Base-by-base conservation (phyloP, 345 rosid genomes). In the Brassica incana region DNA sequence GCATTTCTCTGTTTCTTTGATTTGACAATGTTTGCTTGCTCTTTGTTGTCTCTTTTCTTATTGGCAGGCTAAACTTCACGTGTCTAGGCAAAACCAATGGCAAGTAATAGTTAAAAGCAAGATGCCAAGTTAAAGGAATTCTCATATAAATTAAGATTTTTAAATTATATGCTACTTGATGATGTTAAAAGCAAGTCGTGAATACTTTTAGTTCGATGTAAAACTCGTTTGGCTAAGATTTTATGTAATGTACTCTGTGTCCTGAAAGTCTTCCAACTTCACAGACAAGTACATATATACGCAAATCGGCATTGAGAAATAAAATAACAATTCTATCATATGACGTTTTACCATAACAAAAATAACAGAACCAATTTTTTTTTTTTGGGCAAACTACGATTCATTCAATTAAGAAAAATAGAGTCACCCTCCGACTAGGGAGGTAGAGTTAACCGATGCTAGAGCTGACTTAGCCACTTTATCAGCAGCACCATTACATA, bases 101-200 rank as follows among this genome's bases (percentile, higher is more conserved):
- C 3, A 10, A 40, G 48, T 40, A 40, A 40, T 40, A 40, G 10
- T 10, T 14, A 69, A 14, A 71, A 64, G 27, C 27, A 25, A 25
- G 8, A 35, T 35, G 8, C 1, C 48, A 40, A 9, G 48, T 40
- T 40, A 3, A 40, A 40, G 48, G 48, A 3, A 2, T 40, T 3
- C 2, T 40, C 48, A 40, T 40, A 12, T 40, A 40, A 40, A 40
- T 2, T 9, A 40, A 40, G 48, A 9, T 45, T 45, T 11, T 45
- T 36, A 2, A 11, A 45, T 45, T 45, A 11, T 45, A 43, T 43
- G 50, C 12, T 45, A 8, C 3, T 43, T n/a, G 12, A 3, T 45
- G 15, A 45, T 45, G 5, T 45, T 45, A 11, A 7, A 36, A 36
- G 88, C 99, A 95, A 76, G 89, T 92, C 80, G 77, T 85, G 11